Evolutionary conservation across 306 rosid species (phyloP), one percentile per base, ranked within the genome.

Genomic region (Hippophae rhamnoides): DNA sequence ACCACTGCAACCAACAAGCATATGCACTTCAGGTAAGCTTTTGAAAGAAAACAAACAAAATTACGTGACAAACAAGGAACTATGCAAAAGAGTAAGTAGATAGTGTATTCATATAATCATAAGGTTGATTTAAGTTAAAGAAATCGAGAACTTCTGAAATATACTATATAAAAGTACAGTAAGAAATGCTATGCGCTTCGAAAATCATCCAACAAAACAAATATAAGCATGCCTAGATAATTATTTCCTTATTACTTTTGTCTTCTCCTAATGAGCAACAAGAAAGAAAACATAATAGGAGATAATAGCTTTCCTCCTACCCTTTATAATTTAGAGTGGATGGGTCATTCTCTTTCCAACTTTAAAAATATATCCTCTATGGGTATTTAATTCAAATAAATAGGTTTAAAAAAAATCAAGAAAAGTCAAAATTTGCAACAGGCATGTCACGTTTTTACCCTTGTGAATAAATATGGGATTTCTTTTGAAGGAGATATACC

Each of bases 1-100:
- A 87, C 46, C 77, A 78, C 98, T 87, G 87, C 81, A 75, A 71
- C 31, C 56, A 57, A 65, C 62, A 66, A 71, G 62, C 61, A 25
- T 23, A 57, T 45, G 41, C 76, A 14, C 38, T 43, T 59, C 38
- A 44, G 9, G 13, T 27, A 42, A 43, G 25, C 26, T 62, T 43
- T 43, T 10, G 3, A 10, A 10, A 5, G n/a, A 46, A 46, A 43
- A 13, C 38, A 31, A 31, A 31, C 38, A 31, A 31, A 31, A 31
- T 31, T 4, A 31, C 5, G 38, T 31, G 4, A 31, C 38, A 31
- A 31, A 31, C 38, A 31, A 31, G 38, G 5, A 31, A 31, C 38
- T 31, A 31, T 31, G 38, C 38, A 31, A 31, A 31, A 31, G 38
- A 31, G 38, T 18, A 31, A 1, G 38, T 31, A 31, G 23, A 18